A percentile compares a stretch with the other conserved stretches of the same genome.
These are phyloP conservation scores for Hymenoscyphus fructigenus DNA, from an alignment of 2,329 filamentous ascomycete species.

Conservation along the genomic window DNA sequence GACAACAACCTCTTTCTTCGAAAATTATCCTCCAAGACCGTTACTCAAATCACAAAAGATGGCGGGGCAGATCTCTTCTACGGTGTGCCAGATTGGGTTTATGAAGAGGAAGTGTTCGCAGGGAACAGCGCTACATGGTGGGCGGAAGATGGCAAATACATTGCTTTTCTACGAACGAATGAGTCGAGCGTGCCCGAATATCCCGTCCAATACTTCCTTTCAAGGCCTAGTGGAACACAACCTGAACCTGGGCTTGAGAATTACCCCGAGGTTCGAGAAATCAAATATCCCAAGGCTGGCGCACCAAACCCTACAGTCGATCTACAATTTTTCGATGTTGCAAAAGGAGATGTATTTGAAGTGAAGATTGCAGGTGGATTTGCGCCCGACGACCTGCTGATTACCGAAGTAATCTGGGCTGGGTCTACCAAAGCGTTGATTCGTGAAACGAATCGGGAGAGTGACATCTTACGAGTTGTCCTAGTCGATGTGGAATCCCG, in stretches of 20 bases:
- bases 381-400: slow-evolving; percentile 76
- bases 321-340: slow-evolving; percentile 83
- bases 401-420: slow-evolving; percentile 92
- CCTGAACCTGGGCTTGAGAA: slow-evolving; percentile 73
- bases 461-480: slow-evolving; percentile 84
- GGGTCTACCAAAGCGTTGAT: slow-evolving; percentile 75
- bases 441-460: slow-evolving; percentile 91
- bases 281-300: slow-evolving; percentile 97
- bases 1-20: slow-evolving; percentile 90
- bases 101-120: slow-evolving; percentile 78
- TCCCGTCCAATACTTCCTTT: slow-evolving; percentile 90
- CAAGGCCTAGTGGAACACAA: slow-evolving; percentile 72
- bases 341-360: slow-evolving; percentile 73
- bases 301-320: slow-evolving; percentile 90
- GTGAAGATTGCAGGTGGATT: slow-evolving; percentile 79
- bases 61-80: slow-evolving; percentile 90
- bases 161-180: slow-evolving; percentile 91
- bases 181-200: slow-evolving; percentile 90
- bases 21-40: slow-evolving; percentile 47
- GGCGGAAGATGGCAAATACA: slow-evolving; percentile 83
- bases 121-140: slow-evolving; percentile 90
- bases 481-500: slow-evolving; percentile 76
- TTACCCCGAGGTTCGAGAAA: slow-evolving; percentile 85
- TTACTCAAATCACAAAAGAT: slow-evolving; percentile 73
- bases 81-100: slow-evolving; percentile 96